Percentiles rank a stretch among this genome's conserved stretches.
Evolutionary conservation across 2,329 filamentous ascomycete genomes (phyloP).

Genomic region (Arachnomyces sp.): DNA sequence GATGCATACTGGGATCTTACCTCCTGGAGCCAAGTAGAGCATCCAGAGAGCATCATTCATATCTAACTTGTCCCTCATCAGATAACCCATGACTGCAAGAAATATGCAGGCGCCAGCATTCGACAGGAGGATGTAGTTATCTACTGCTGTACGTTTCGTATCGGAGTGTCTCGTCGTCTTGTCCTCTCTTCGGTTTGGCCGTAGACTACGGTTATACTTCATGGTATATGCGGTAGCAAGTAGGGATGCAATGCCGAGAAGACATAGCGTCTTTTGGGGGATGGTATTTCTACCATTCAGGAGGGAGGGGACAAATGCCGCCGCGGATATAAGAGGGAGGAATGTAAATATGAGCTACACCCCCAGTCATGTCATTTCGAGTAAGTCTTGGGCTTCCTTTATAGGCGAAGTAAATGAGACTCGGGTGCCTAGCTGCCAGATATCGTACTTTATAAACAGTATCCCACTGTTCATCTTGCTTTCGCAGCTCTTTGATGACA

Average conservation of each 20-base stretch:
- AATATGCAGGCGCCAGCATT: conserved; percentile 25
- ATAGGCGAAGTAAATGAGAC: neutral
- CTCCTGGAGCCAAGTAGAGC: conserved; percentile 30
- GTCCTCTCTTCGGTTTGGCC: conserved; percentile 23
- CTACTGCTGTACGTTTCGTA: conserved; percentile 12
- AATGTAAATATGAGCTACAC: conserved; percentile 29
- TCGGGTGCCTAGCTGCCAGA: conserved; percentile 3
- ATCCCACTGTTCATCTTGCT: conserved; percentile 32
- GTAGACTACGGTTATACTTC: conserved; percentile 21
- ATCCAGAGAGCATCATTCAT: conserved; percentile 15
- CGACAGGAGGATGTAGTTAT: conserved; percentile 17
- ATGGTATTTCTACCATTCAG: conserved; percentile 16
- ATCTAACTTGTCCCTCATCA: conserved; percentile 10
- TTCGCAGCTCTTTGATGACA: conserved; percentile 29
- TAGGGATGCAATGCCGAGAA: conserved; percentile 30
- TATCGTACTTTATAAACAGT: conserved; percentile 34
- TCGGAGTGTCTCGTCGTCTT: conserved; percentile 18
- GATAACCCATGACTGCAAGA: conserved; percentile 21
- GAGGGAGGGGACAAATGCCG: conserved; percentile 26
- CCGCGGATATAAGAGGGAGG: conserved; percentile 26
- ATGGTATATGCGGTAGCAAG: conserved; percentile 32
- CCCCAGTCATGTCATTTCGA: conserved; percentile 7
- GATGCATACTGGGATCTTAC: conserved; percentile 16
- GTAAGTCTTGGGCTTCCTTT: conserved; percentile 1
- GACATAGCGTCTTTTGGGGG: conserved; percentile 20